Conservation (phyloP, 768 basidiomycete species). For the Calocybe gangraenosa region DNA sequence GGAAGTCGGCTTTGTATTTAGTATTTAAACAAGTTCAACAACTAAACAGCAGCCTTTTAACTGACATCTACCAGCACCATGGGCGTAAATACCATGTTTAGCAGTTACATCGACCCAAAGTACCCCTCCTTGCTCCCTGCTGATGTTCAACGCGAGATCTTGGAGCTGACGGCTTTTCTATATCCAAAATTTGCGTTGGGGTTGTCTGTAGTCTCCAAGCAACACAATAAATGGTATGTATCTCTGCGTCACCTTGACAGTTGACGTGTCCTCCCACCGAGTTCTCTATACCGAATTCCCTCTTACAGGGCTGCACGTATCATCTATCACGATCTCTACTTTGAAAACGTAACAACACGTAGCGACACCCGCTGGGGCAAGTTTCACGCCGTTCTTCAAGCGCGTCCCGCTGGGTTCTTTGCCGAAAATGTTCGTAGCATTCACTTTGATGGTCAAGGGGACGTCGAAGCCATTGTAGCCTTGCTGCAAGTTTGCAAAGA, state of each 20-base stretch:
- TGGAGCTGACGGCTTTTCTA: constrained; percentile 12
- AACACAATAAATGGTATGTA: constrained; percentile 14
- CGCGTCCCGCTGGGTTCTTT: constrained; percentile 13
- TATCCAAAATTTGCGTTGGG: constrained; percentile 8
- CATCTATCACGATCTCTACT: constrained; percentile 17
- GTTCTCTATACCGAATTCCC: too few species aligned
- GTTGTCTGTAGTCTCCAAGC: constrained; percentile 15
- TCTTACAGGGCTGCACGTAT: constrained; percentile 20
- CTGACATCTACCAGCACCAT: too few species aligned
- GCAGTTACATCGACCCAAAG: constrained; percentile 10
- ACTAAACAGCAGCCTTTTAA: too few species aligned
- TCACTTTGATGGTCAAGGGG: constrained; percentile 8
- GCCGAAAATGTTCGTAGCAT: constrained; percentile 12
- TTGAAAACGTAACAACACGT: constrained; percentile 7
- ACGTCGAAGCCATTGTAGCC: constrained; percentile 5
- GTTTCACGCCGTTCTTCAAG: constrained; percentile 3
- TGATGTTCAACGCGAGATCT: constrained; percentile 18
- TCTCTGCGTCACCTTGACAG: not conserved
- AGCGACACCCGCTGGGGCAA: not conserved
- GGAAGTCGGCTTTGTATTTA: too few species aligned
- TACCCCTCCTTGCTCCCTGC: constrained; percentile 10
- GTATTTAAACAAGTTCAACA: too few species aligned
- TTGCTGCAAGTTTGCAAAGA: constrained; percentile 9
- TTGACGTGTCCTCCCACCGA: too few species aligned
- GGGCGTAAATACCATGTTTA: constrained; percentile 11